phyloP scores from a whole-genome alignment of 2,329 filamentous ascomycete species.

The Fusarium caatingaense region DNA sequence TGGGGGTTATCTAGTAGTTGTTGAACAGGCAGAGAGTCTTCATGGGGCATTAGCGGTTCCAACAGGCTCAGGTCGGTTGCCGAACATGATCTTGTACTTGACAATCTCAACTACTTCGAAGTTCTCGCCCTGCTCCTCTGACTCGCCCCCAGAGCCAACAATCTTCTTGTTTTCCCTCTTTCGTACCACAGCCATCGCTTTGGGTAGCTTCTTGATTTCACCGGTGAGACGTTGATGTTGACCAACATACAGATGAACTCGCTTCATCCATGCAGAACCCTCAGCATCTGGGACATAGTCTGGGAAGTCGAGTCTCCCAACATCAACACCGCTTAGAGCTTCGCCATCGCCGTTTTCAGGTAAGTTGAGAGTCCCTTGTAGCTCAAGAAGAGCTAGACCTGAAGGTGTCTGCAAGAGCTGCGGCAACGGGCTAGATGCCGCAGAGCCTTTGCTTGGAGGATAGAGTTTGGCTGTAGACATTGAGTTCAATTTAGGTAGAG shows the following conservation, averaged over 20 bases:
- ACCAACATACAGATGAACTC: constrained; percentile 88
- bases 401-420: constrained; percentile 87
- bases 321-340: constrained; percentile 49
- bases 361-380: constrained; percentile 91
- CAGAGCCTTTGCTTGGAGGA: constrained; percentile 49
- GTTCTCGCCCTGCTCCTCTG: constrained; percentile 56
- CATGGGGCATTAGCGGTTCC: constrained; percentile 57
- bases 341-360: constrained; percentile 58
- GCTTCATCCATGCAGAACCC: constrained; percentile 85
- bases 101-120: constrained; percentile 90
- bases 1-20: neutral
- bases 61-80: constrained; percentile 86
- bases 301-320: constrained; percentile 84
- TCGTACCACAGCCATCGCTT: constrained; percentile 81
- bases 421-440: constrained; percentile 72
- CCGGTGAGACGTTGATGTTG: constrained; percentile 89
- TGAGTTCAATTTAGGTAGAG: neutral
- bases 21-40: constrained; percentile 1
- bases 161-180: constrained; percentile 61
- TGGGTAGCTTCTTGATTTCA: constrained; percentile 87
- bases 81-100: constrained; percentile 88
- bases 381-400: constrained; percentile 88
- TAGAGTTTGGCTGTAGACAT: constrained; percentile 57
- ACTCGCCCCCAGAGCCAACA: constrained; percentile 56
- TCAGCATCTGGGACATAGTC: constrained; percentile 66